phyloP scores from a whole-genome alignment of 257 asterid species.

The Voacanga thouarsii region DNA sequence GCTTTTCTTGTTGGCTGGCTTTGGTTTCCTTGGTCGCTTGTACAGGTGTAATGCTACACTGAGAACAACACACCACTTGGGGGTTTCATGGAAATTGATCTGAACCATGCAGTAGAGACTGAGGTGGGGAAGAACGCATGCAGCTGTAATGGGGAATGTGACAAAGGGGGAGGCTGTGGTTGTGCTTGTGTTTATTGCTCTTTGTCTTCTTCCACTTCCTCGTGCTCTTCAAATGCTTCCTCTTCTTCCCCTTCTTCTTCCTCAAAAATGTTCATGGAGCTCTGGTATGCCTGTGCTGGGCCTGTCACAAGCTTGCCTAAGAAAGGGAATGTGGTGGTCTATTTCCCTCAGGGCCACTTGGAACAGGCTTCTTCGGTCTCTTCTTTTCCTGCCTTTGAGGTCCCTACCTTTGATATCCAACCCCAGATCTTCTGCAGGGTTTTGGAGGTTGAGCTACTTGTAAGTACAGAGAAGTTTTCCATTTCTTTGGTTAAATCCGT shows the following conservation, averaged over 20 bases:
- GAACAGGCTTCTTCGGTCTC: conserved; percentile 72
- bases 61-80: conserved; percentile 18
- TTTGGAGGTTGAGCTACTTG: conserved; percentile 81
- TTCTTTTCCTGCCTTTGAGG: conserved; percentile 66
- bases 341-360: conserved; percentile 96
- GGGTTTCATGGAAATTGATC: conserved; percentile 83
- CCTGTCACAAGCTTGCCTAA: conserved; percentile 84
- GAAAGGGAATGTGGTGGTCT: conserved; percentile 82
- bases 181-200: conserved; percentile 38
- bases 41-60: conserved; percentile 23
- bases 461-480: conserved; percentile 25
- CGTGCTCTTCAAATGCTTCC: conserved; percentile 63
- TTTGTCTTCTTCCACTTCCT: conserved; percentile 52
- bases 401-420: conserved; percentile 70
- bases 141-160: conserved; percentile 62
- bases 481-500: conserved; percentile 6
- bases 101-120: conserved; percentile 61
- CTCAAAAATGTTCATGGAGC: conserved; percentile 70
- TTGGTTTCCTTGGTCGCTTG: conserved; percentile 10
- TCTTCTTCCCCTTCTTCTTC: conserved; percentile 39
- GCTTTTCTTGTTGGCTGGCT: conserved; percentile 17
- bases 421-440: conserved; percentile 92
- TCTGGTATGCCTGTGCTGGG: conserved; percentile 99
- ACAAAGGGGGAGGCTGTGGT: conserved; percentile 37
- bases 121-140: conserved; percentile 65